Evolutionary conservation across 1,139 yeast species (phyloP), one percentile per base, ranked within the genome.

Genomic region (Saccharomyces hybrid): DNA sequence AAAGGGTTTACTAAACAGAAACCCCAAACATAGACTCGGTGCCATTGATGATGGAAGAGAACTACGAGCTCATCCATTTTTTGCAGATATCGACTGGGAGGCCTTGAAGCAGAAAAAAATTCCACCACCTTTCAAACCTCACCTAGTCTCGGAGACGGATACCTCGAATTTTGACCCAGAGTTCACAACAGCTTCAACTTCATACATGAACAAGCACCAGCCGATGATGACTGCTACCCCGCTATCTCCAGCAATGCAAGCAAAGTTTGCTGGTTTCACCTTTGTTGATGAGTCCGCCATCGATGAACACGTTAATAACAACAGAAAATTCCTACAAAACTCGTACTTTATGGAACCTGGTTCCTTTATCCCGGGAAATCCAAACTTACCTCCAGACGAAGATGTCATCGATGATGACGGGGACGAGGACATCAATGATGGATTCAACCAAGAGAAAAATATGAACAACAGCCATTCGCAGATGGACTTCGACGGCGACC

Each of bases 81-180:
- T 93, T 72, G 79, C 79, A 54, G 98, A 93, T 64, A 79, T 93
- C 58, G 95, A 93, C 70, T 93, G 98, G 99, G 81, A 81, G 32
- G 76, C 86, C 54, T 76, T 93, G 58, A 78, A 78, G 60, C 78
- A 82, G 59, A 91, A 89, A 75, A 86, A 86, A 66, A 81, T 93
- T n/a, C 95, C 96, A 49, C 99, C 99, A 34, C 99, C 99, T 2
- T 91, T 90, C 75, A 89, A 90, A 70, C 99, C 99, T 2, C 96
- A 89, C 68, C 80, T 93, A 61, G 75, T 87, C 6, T 85, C 90
- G 42, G 99, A 93, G 67, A 83, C 95, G 3, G 99, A 93, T 70
- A 91, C 96, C 7, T 87, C 96, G 13, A 93, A 93, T 71, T 93
- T 93, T 72, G 99, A 93, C 69, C 97, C 98, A 6, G 98, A 91